These are phyloP conservation scores for Lanmaoa pseudosensibilis DNA, from an alignment of 768 basidiomycete species.

Conservation along the genomic window DNA sequence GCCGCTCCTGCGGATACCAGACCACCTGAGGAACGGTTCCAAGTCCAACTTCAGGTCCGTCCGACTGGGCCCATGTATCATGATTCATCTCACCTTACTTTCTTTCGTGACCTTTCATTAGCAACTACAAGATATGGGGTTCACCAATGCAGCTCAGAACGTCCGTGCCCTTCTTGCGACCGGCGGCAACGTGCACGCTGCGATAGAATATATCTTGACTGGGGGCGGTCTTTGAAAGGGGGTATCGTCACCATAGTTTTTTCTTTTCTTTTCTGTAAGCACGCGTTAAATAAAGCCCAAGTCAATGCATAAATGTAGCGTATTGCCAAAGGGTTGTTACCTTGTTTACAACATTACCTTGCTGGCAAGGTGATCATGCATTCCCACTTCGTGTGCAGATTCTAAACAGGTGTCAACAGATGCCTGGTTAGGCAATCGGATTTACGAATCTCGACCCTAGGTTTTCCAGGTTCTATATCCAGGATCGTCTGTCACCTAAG, in stretches of 20 bases:
- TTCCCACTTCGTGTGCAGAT: too few relatives aligned
- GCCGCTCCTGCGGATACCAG: conserved; percentile 60
- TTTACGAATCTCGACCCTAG: too few relatives aligned
- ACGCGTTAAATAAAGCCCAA: too few relatives aligned
- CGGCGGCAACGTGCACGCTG: conserved; percentile 88
- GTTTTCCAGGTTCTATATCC: too few relatives aligned
- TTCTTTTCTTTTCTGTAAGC: background rate
- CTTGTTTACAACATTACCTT: too few relatives aligned
- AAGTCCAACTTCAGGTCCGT: conserved; percentile 74
- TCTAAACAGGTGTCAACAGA: too few relatives aligned
- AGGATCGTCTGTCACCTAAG: too few relatives aligned
- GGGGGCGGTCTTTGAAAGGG: conserved; percentile 56
- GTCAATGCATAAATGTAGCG: too few relatives aligned
- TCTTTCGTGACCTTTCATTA: conserved; percentile 28
- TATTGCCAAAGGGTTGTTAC: too few relatives aligned
- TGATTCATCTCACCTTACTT: background rate
- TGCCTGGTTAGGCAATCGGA: too few relatives aligned
- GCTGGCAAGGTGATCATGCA: too few relatives aligned
- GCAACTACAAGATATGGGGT: conserved; percentile 96
- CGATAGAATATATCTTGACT: conserved; percentile 88
- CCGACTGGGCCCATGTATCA: background rate
- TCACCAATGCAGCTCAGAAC: conserved; percentile 87
- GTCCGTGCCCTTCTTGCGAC: conserved; percentile 87
- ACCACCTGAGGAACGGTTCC: conserved; percentile 90
- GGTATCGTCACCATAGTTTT: background rate